phyloP scores from a whole-genome alignment of 768 basidiomycete genomes.

The Mycena sanguinolenta region DNA sequence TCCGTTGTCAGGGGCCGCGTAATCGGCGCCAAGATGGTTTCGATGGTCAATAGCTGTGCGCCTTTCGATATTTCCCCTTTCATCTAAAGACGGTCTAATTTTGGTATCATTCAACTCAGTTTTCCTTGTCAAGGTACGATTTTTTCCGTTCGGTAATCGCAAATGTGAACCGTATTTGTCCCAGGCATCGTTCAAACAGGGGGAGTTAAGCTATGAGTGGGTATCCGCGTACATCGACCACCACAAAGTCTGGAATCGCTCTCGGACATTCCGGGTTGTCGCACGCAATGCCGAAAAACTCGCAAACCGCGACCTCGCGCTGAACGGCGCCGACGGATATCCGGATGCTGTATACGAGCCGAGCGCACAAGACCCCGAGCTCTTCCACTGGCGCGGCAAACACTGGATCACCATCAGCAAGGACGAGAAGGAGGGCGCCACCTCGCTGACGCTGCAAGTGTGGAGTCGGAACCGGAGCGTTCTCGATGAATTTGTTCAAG shows the following conservation, averaged over 20 bases:
- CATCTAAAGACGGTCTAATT: neutral
- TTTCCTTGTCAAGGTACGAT: constrained; percentile 35
- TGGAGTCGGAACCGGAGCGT: constrained; percentile 38
- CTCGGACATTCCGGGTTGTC: constrained; percentile 38
- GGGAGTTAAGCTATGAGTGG: constrained; percentile 34
- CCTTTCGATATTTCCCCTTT: neutral
- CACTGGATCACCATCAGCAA: constrained; percentile 39
- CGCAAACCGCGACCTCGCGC: constrained; percentile 35
- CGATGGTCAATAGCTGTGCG: constrained; percentile 37
- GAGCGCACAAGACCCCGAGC: constrained; percentile 30
- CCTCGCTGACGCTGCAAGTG: constrained; percentile 33
- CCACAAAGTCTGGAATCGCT: constrained; percentile 39
- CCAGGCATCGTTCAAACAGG: constrained; percentile 37
- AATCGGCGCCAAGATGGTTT: constrained; percentile 37
- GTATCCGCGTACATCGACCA: constrained; percentile 37
- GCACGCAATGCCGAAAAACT: constrained; percentile 30
- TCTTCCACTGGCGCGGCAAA: constrained; percentile 32
- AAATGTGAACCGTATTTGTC: neutral
- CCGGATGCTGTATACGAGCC: constrained; percentile 35
- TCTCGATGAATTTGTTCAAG: constrained; percentile 37
- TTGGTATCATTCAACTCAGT: constrained; percentile 1
- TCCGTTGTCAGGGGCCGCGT: constrained; percentile 31
- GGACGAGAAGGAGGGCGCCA: constrained; percentile 36
- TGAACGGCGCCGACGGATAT: constrained; percentile 31
- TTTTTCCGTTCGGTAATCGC: neutral